Conservation (phyloP, 192 early-diverging fungal genomes). For the Kickxella alabastrina region DNA sequence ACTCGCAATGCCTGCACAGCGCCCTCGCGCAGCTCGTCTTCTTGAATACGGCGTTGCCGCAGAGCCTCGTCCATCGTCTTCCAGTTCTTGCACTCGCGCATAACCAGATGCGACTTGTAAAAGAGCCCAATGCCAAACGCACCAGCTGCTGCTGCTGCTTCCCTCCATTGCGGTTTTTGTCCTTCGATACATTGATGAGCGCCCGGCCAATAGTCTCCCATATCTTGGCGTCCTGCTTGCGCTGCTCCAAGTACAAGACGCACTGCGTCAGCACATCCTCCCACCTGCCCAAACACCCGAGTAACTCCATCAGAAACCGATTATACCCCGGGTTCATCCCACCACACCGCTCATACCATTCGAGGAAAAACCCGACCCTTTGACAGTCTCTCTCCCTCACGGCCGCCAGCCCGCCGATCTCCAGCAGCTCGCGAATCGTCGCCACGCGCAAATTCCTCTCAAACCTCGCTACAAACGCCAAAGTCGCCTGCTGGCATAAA, state of each 20-base stretch:
- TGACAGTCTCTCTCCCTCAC: conserved; percentile 13
- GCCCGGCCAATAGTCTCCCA: conserved; percentile 37
- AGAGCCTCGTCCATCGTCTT: conserved; percentile 8
- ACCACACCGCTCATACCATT: conserved; percentile 32
- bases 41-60: conserved; percentile 18
- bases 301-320: conserved; percentile 19
- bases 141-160: background rate
- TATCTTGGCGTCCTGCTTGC: conserved; percentile 32
- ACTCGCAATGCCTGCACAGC: background rate
- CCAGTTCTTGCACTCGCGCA: conserved; percentile 27
- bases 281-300: conserved; percentile 10
- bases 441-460: conserved; percentile 7
- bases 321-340: conserved; percentile 41
- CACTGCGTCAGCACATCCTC: conserved; percentile 23
- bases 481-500: conserved; percentile 19
- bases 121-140: conserved; percentile 25
- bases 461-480: conserved; percentile 5
- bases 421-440: conserved; percentile 32
- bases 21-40: background rate
- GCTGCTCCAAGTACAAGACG: conserved; percentile 24
- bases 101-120: conserved; percentile 18
- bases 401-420: conserved; percentile 34
- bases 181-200: conserved; percentile 6
- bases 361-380: conserved; percentile 17
- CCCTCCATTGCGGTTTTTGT: background rate